Conservation (phyloP, 2,329 filamentous ascomycete genomes). For the Colletotrichum noveboracense region DNA sequence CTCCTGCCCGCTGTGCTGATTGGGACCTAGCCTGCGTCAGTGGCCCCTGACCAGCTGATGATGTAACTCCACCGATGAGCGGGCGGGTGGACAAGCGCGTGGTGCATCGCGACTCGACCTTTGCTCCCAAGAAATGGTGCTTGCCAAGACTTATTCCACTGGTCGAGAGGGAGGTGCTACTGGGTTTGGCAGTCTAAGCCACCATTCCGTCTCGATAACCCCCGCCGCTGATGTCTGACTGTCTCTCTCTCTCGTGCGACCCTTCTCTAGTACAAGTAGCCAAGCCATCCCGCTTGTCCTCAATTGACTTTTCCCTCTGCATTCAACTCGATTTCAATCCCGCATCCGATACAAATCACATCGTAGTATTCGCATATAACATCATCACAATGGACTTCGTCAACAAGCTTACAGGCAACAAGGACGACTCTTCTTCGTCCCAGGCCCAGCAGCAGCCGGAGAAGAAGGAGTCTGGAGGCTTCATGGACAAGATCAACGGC, state of each 20-base stretch:
- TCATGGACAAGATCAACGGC: constrained; percentile 74
- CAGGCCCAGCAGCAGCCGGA: constrained; percentile 32
- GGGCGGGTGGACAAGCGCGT: not conserved
- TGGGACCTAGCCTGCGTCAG: constrained; percentile 23
- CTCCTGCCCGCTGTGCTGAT: not conserved
- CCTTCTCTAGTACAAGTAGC: constrained; percentile 11
- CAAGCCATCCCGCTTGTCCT: constrained; percentile 3
- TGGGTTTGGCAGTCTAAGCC: constrained; percentile 6
- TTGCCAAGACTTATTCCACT: constrained; percentile 5
- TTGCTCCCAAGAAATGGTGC: not conserved
- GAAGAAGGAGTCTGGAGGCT: constrained; percentile 51
- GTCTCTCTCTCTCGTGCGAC: not conserved
- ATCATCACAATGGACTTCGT: constrained; percentile 57
- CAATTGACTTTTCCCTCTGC: not conserved
- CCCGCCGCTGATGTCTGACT: constrained; percentile 16
- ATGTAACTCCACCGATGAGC: constrained; percentile 16
- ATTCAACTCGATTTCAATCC: not conserved
- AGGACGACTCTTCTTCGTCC: constrained; percentile 26
- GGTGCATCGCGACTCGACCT: constrained; percentile 2
- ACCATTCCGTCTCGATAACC: constrained; percentile 1
- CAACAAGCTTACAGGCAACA: constrained; percentile 53
- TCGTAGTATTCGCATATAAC: not conserved
- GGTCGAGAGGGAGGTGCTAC: not conserved
- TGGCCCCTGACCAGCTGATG: constrained; percentile 12
- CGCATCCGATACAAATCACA: not conserved